Percentiles rank a stretch among this genome's conserved stretches.
phyloP scores from a whole-genome alignment of 2,329 filamentous ascomycete genomes.

The Diaporthe sp. region DNA sequence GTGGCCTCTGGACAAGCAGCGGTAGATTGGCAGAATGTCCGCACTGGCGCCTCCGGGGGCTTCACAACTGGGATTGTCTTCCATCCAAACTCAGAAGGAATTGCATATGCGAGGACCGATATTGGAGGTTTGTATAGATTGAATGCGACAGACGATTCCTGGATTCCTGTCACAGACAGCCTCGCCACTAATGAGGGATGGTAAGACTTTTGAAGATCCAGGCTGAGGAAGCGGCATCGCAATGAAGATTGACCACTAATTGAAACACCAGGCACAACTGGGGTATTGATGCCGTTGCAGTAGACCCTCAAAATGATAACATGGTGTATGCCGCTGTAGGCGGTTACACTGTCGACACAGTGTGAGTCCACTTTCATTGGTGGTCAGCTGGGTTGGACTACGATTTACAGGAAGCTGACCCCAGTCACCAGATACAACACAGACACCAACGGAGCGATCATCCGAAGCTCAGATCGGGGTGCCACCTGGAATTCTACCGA shows the following conservation, averaged over 20 bases:
- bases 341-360: constrained; percentile 71
- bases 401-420: not conserved
- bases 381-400: not conserved
- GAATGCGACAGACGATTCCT: constrained; percentile 65
- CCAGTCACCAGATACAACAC: constrained; percentile 41
- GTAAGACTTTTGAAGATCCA: constrained; percentile 48
- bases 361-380: constrained; percentile 30
- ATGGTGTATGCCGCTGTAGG: constrained; percentile 68
- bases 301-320: constrained; percentile 66
- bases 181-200: constrained; percentile 60
- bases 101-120: constrained; percentile 69
- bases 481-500: constrained; percentile 63
- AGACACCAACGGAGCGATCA: constrained; percentile 68
- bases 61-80: constrained; percentile 70
- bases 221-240: not conserved
- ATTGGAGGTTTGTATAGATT: constrained; percentile 70
- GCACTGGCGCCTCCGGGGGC: constrained; percentile 68
- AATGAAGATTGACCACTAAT: not conserved
- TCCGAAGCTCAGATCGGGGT: constrained; percentile 67
- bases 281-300: constrained; percentile 69
- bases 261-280: constrained; percentile 61
- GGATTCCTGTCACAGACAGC: constrained; percentile 67
- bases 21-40: constrained; percentile 49
- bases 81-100: constrained; percentile 63
- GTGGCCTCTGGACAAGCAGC: constrained; percentile 45